Conservation (phyloP, 805 yeast species). For the Trichomonascus vanleenenianus region DNA sequence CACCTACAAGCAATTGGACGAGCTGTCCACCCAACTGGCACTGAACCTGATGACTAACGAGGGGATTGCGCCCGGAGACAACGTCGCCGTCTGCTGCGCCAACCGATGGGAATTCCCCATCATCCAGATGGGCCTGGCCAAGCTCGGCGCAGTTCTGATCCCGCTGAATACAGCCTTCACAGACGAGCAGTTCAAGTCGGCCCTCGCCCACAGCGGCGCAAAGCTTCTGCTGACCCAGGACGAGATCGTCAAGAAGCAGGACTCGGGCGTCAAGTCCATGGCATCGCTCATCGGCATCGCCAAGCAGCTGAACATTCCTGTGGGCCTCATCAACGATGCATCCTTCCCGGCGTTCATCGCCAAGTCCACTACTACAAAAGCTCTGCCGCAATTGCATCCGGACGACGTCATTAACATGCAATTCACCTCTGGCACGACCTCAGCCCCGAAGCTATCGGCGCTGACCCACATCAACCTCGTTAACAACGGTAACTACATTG, state of each 20-base stretch:
- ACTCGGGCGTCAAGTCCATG: neutral
- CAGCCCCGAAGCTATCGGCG: conserved; percentile 23
- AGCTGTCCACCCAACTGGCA: conserved; percentile 14
- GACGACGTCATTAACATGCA: conserved; percentile 25
- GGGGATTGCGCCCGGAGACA: conserved; percentile 18
- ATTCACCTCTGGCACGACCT: conserved; percentile 28
- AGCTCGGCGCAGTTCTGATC: conserved; percentile 23
- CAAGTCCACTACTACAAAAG: neutral
- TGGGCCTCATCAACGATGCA: neutral
- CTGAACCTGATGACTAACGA: conserved; percentile 12
- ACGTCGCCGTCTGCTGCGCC: conserved; percentile 25
- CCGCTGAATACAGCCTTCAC: conserved; percentile 28
- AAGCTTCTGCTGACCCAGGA: conserved; percentile 19
- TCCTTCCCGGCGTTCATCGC: neutral
- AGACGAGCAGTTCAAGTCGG: conserved; percentile 19
- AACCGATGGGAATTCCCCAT: conserved; percentile 25
- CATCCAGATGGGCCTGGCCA: conserved; percentile 23
- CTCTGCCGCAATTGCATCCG: conserved; percentile 2
- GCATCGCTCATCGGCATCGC: neutral
- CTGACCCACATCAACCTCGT: conserved; percentile 22
- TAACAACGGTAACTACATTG: conserved; percentile 25
- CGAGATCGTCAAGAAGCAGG: conserved; percentile 4
- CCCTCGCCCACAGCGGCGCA: conserved; percentile 19
- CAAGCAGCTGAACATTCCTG: neutral
- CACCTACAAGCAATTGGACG: conserved; percentile 17